Conservation (phyloP, 192 early-diverging fungal species). For the Coemansia sp. region DNA sequence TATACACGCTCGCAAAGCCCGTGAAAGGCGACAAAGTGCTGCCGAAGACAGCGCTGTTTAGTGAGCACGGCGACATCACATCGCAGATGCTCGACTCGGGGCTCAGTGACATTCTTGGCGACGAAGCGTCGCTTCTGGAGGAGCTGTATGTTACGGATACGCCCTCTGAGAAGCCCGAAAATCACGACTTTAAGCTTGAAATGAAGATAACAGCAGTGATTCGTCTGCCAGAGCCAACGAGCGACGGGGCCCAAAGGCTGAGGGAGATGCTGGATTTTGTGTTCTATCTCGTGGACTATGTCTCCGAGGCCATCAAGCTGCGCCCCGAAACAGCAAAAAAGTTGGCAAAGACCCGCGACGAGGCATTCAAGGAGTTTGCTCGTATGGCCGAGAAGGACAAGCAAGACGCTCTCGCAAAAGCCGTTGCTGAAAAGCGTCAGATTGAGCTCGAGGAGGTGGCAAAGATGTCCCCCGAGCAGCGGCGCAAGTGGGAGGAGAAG, state of each 20-base stretch:
- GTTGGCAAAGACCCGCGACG: slow-evolving; percentile 64
- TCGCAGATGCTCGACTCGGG: slow-evolving; percentile 54
- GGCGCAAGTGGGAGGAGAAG: slow-evolving; percentile 84
- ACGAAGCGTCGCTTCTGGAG: slow-evolving; percentile 53
- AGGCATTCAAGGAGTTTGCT: slow-evolving; percentile 61
- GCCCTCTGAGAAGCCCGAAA: slow-evolving; percentile 61
- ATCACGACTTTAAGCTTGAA: slow-evolving; percentile 53
- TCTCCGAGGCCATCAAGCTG: slow-evolving; percentile 34
- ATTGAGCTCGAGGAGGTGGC: slow-evolving; percentile 62
- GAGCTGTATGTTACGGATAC: slow-evolving; percentile 61
- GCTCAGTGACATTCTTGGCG: slow-evolving; percentile 48
- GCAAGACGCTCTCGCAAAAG: slow-evolving; percentile 67
- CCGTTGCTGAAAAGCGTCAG: slow-evolving; percentile 66
- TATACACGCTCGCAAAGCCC: slow-evolving; percentile 48
- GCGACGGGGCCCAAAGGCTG: slow-evolving; percentile 19
- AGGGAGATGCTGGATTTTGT: slow-evolving; percentile 50
- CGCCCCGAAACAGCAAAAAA: slow-evolving; percentile 56
- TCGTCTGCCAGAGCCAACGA: slow-evolving; percentile 32
- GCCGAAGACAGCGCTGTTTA: slow-evolving; percentile 53
- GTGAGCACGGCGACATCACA: slow-evolving; percentile 61
- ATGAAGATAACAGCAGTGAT: slow-evolving; percentile 48
- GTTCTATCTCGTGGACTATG: slow-evolving; percentile 41
- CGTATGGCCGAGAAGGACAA: slow-evolving; percentile 65
- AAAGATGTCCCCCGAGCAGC: slow-evolving; percentile 74
- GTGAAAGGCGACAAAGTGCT: slow-evolving; percentile 22